phyloP scores from a whole-genome alignment of 306 rosid species.

The Prunus mume region DNA sequence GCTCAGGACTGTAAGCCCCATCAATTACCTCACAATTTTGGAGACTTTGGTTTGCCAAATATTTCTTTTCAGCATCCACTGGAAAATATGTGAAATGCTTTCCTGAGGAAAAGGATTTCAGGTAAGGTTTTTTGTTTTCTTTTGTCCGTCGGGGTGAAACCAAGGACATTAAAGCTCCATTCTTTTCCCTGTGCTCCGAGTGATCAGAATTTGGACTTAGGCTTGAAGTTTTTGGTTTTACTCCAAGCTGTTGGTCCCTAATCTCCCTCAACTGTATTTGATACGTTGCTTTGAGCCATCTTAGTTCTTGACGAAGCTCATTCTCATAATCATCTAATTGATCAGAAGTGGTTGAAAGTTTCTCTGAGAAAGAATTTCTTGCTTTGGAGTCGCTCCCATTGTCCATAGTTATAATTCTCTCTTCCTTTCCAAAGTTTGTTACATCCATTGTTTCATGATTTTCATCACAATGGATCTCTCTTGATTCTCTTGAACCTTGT shows the following conservation, averaged over 20 bases:
- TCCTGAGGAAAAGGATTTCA: constrained; percentile 24
- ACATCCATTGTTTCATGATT: constrained; percentile 30
- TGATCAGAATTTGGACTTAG: constrained; percentile 30
- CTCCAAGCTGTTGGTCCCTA: constrained; percentile 67
- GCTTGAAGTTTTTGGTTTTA: constrained; percentile 34
- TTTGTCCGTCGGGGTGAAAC: constrained; percentile 27
- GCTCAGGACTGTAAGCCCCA: constrained; percentile 43
- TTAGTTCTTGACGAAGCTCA: constrained; percentile 87
- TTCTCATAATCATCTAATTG: constrained; percentile 56
- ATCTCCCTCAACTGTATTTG: constrained; percentile 89
- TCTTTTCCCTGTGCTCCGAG: constrained; percentile 33
- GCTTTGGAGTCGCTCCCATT: constrained; percentile 29
- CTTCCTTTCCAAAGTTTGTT: constrained; percentile 43
- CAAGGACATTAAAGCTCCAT: constrained; percentile 25
- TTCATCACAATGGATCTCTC: constrained; percentile 43
- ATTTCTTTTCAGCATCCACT: constrained; percentile 30
- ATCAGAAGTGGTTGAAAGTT: constrained; percentile 25
- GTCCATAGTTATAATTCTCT: constrained; percentile 38
- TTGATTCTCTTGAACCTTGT: constrained; percentile 41
- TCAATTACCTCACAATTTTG: constrained; percentile 27
- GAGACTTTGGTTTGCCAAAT: constrained; percentile 30
- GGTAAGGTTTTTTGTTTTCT: constrained; percentile 26
- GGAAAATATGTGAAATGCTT: constrained; percentile 26
- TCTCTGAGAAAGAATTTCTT: constrained; percentile 31
- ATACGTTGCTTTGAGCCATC: constrained; percentile 98